Evolutionary conservation across 495 filamentous ascomycete species (phyloP), one percentile per base, ranked within the genome.

Genomic region (Penicillium fimorum): DNA sequence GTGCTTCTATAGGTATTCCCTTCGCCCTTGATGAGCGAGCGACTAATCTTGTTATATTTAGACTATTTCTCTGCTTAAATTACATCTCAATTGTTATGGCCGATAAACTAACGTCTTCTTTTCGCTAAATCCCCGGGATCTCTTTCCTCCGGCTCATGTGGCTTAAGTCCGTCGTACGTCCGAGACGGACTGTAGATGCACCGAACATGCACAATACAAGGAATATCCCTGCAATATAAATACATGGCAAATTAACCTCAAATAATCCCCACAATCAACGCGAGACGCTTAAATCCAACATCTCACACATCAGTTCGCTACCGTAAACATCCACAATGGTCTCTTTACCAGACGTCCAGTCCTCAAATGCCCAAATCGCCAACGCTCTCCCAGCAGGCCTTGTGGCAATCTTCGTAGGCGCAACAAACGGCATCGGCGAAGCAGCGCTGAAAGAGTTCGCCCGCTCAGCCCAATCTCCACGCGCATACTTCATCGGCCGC

Each of bases 391-490:
- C 76, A 9, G 29, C 67, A 0, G 69, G 72, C 4, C 63, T 82
- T 1, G 74, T 82, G 3, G 82, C 77, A 29, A 76, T 87, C 48
- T 85, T 85, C 59, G 79, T 83, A 11, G 85, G 87, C 32, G 86
- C 68, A 22, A 89, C 87, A 0, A 78, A 74, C 41, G 87, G 84
- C 30, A 80, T 89, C 52, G 87, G 84, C 30, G 76, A 82, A 57
- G 56, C 69, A 5, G 77, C 84, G 0, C 63, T 87, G 33, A 80
- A 74, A 55, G 56, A 76, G 48, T 84, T 88, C 45, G 80, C 79
- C 5, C 64, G 73, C 35, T 55, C 76, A 41, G 66, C 81, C 6
- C 57, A 64, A 9, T 48, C 70, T 67, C 48, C 83, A 25, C 63
- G 66, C 6, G 66, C 74, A 38, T 77, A 79, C 59, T 59, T 79